Base-by-base conservation (phyloP, 1,139 yeast genomes). In the Candida dubliniensis region DNA sequence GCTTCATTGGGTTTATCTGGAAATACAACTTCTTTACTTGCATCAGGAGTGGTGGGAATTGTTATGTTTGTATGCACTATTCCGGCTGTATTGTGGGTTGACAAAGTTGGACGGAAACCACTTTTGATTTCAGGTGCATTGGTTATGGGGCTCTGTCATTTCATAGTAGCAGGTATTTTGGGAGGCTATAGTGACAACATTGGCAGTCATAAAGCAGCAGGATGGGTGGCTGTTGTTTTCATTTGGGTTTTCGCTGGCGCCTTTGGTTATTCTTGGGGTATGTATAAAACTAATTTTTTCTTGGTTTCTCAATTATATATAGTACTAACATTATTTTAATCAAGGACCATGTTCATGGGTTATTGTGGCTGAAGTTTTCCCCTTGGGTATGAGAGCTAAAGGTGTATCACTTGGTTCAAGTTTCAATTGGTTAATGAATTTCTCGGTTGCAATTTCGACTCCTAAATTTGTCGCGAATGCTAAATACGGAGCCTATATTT, bases 31-130 rank as follows among this genome's bases (percentile, higher is more conserved):
- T 56, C 59, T n/a, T 51, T 57, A 30, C 48, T 57, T 36, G 61
- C 57, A 4, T 82, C 83, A 50, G 84, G 84, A 63, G 77, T 79
- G 31, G 76, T 76, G 51, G 71, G 82, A 27, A 76, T 81, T 46
- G 69, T 77, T 42, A 83, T 47, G 48, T 47, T 47, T 36, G 10
- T 42, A 18, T 46, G 46, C 30, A 47, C 50, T 23, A 45, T 45
- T 35, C 82, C 53, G 74, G 82, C 25, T 52, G 81, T 35, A 71
- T 77, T 47, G 38, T 67, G 47, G 42, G 51, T 50, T 15, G 56
- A 53, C 37, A 47, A 45, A 38, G 41, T 51, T 13, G 55, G 54
- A 27, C 47, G 55, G 45, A 51, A 47, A 38, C 46, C 48, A 12
- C 41, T 51, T 11, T 45, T 53, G 11, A 40, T 52, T 25, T 36